These are phyloP conservation scores for Setomelanomma holmii DNA, from an alignment of 2,329 filamentous ascomycete species.

Conservation along the genomic window DNA sequence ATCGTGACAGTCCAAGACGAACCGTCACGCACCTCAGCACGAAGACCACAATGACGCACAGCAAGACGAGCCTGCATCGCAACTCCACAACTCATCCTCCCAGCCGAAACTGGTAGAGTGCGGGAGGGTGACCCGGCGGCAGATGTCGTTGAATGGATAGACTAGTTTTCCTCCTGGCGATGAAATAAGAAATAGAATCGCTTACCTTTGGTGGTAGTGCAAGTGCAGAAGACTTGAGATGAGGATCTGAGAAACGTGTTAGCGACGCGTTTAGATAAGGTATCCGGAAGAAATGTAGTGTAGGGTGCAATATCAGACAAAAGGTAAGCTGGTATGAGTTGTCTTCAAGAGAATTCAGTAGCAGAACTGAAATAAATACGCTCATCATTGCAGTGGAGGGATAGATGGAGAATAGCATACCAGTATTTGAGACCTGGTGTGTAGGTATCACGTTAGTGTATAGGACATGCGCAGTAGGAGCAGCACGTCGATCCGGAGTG, in stretches of 20 bases:
- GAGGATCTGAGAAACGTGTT: constrained; percentile 19
- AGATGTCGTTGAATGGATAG: constrained; percentile 70
- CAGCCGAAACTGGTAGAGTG: constrained; percentile 66
- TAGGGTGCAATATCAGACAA: constrained; percentile 53
- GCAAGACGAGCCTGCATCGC: constrained; percentile 52
- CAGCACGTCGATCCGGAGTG: no score
- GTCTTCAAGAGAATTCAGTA: constrained; percentile 67
- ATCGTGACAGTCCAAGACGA: constrained; percentile 54
- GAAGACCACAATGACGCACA: constrained; percentile 65
- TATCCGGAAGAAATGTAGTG: constrained; percentile 2
- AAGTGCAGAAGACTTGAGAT: background rate
- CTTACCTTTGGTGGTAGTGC: constrained; percentile 27
- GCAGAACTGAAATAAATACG: constrained; percentile 66
- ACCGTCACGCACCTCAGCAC: constrained; percentile 42
- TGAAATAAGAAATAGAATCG: constrained; percentile 12
- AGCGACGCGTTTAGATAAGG: constrained; percentile 16
- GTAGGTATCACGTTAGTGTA: no score
- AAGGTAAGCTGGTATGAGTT: constrained; percentile 64
- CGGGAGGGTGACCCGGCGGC: constrained; percentile 75
- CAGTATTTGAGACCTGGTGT: no score
- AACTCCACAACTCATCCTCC: constrained; percentile 82
- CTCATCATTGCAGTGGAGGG: constrained; percentile 41
- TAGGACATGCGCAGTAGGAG: no score
- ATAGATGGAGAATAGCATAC: constrained; percentile 23
- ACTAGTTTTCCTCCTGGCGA: constrained; percentile 66